phyloP scores from a whole-genome alignment of 495 filamentous ascomycete species.

The Podospora conica region DNA sequence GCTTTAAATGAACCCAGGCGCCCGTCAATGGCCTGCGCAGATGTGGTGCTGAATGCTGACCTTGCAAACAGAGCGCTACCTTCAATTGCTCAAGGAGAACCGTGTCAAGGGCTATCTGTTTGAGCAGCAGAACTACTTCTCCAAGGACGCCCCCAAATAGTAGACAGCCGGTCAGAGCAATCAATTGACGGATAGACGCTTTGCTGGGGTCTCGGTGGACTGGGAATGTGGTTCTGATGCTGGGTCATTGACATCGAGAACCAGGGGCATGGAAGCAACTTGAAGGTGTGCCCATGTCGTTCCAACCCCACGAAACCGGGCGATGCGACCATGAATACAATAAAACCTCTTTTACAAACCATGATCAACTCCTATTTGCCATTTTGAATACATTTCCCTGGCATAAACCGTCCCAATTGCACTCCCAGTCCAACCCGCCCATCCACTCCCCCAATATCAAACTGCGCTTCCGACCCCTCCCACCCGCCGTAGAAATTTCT shows the following conservation, averaged over 20 bases:
- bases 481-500: conserved; percentile 42
- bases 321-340: neutral
- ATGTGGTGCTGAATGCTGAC: conserved; percentile 4
- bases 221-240: neutral
- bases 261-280: neutral
- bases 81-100: conserved; percentile 77
- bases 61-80: conserved; percentile 68
- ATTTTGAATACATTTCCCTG: neutral
- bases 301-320: neutral
- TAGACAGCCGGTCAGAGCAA: neutral
- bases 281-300: neutral
- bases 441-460: no score
- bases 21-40: neutral
- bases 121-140: conserved; percentile 81
- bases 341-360: neutral
- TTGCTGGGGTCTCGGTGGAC: neutral
- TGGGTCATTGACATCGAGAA: neutral
- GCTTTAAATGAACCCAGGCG: neutral
- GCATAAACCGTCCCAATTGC: conserved; percentile 1
- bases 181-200: conserved; percentile 8
- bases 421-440: neutral
- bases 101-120: conserved; percentile 86
- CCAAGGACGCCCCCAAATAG: conserved; percentile 36
- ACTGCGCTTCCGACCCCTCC: conserved; percentile 17
- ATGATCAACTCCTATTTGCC: neutral